A percentile compares a stretch with the other conserved stretches of the same genome.
phyloP scores from a whole-genome alignment of 208 protist genomes.

The Kentomonas sorsogonicus region DNA sequence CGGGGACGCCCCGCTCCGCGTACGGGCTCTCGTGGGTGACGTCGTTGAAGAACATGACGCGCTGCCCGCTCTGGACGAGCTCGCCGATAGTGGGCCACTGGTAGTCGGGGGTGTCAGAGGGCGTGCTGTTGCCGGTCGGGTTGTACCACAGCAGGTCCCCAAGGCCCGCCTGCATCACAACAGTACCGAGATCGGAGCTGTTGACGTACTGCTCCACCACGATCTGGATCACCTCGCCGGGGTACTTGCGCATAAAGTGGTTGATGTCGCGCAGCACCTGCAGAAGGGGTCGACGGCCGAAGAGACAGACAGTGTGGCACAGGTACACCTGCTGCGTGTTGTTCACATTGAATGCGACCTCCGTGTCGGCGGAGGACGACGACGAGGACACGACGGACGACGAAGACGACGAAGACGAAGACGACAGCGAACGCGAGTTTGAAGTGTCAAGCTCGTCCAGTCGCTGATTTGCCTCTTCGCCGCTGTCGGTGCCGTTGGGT shows the following conservation, averaged over 20 bases:
- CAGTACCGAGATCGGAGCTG: conserved; percentile 18
- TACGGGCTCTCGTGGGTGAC: not conserved
- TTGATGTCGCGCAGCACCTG: conserved; percentile 16
- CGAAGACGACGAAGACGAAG: no score
- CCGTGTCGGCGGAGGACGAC: no score
- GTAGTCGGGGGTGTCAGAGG: conserved; percentile 24
- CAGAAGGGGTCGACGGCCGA: conserved; percentile 17
- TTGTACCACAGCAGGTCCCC: conserved; percentile 25
- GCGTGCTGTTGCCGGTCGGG: conserved; percentile 22
- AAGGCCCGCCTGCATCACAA: conserved; percentile 25
- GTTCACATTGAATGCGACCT: conserved; percentile 11
- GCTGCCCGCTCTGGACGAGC: conserved; percentile 21
- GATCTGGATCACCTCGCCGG: conserved; percentile 28
- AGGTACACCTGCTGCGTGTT: conserved; percentile 28
- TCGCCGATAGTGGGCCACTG: conserved; percentile 27
- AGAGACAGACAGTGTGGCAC: conserved; percentile 26
- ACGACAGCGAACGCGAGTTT: no score
- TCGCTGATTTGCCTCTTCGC: no score
- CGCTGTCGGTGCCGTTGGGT: conserved; percentile 14
- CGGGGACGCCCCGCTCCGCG: conserved; percentile 8
- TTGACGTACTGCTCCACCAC: conserved; percentile 42
- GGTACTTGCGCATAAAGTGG: conserved; percentile 24
- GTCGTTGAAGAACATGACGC: conserved; percentile 31
- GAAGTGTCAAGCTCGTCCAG: no score
- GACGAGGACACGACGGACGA: no score